Percentiles rank a stretch among this genome's conserved stretches.
Conservation (phyloP, 164 flowering plant genomes). For the Paratinospora sagittata region DNA sequence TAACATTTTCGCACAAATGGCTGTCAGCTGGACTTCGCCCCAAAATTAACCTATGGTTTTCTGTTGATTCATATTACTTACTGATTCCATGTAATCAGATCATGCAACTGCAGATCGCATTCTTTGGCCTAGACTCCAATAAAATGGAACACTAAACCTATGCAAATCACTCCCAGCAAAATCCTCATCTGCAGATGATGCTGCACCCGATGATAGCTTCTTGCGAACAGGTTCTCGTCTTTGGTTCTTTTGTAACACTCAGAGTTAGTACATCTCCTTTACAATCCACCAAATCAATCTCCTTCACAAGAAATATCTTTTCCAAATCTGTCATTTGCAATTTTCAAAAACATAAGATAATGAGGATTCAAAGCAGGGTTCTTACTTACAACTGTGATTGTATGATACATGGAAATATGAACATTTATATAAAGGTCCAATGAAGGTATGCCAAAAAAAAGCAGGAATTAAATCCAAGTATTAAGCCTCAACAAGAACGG, state of each 20-base stretch:
- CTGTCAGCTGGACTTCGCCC: no score
- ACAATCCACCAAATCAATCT: slow-evolving; percentile 51
- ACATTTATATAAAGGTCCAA: no score
- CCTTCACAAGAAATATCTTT: slow-evolving; percentile 21
- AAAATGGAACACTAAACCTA: slow-evolving; percentile 29
- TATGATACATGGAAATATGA: no score
- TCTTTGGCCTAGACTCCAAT: neutral
- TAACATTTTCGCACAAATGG: no score
- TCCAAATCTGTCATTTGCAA: neutral
- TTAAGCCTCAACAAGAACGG: neutral
- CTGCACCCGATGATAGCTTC: slow-evolving; percentile 52
- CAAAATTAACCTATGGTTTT: no score
- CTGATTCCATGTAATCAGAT: neutral
- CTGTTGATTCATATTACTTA: neutral
- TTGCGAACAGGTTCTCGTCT: slow-evolving; percentile 46
- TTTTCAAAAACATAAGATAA: neutral
- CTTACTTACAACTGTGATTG: no score
- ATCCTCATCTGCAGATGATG: slow-evolving; percentile 74
- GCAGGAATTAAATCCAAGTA: no score
- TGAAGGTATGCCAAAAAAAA: no score
- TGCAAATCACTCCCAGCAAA: slow-evolving; percentile 78
- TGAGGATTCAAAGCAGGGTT: no score
- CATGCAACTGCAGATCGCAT: neutral
- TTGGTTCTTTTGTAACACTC: slow-evolving; percentile 74
- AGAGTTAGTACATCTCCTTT: slow-evolving; percentile 83